phyloP scores from a whole-genome alignment of 2,329 filamentous ascomycete genomes.

The Aspergillus oerlinghausenensis region DNA sequence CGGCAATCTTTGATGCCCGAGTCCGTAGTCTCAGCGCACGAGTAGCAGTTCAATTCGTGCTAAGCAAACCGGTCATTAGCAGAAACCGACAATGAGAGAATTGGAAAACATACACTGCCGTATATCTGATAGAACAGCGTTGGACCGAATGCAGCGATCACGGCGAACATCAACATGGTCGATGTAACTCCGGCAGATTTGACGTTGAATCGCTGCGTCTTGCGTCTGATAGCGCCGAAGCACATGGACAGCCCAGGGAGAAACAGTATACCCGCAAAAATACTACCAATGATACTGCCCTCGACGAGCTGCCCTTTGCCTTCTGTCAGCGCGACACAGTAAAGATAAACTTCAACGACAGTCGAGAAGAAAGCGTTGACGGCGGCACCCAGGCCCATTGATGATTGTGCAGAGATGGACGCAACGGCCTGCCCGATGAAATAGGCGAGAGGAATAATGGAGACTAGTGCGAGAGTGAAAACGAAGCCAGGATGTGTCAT shows the following conservation, averaged over 20 bases:
- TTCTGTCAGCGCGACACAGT: constrained; percentile 87
- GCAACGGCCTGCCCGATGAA: constrained; percentile 98
- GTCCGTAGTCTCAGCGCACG: constrained; percentile 53
- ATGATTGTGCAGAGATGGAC: constrained; percentile 96
- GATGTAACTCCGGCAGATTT: constrained; percentile 94
- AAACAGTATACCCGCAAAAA: constrained; percentile 94
- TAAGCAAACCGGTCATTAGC: constrained; percentile 39
- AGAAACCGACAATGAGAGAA: background rate
- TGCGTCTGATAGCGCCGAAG: constrained; percentile 94
- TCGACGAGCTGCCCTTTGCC: constrained; percentile 92
- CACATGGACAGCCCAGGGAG: constrained; percentile 96
- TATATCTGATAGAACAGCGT: constrained; percentile 99
- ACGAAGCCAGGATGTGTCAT: constrained; percentile 81
- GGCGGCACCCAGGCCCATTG: constrained; percentile 94
- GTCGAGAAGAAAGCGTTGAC: constrained; percentile 99
- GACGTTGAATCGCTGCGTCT: constrained; percentile 97
- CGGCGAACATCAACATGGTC: constrained; percentile 94
- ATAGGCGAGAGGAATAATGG: constrained; percentile 94
- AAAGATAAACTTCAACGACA: constrained; percentile 93
- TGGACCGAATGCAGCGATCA: constrained; percentile 90
- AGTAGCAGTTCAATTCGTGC: constrained; percentile 84
- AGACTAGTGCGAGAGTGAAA: constrained; percentile 77
- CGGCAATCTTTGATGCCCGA: constrained; percentile 64
- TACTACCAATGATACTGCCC: constrained; percentile 94
- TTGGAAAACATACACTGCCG: constrained; percentile 61